phyloP scores from a whole-genome alignment of 306 rosid genomes.

The Canavalia ensiformis region DNA sequence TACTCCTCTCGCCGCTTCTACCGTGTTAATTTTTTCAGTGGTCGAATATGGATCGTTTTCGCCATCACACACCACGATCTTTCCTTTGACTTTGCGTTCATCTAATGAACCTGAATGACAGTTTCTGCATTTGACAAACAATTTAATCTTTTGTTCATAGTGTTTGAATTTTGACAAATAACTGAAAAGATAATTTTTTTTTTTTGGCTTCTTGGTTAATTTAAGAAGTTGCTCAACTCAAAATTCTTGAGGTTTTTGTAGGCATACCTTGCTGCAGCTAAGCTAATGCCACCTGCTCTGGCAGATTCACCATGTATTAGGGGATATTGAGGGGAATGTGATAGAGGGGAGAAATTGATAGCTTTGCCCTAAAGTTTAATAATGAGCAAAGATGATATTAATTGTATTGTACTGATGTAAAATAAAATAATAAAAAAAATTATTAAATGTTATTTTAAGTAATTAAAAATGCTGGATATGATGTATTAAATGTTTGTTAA shows the following conservation, averaged over 20 bases:
- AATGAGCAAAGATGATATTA: neutral
- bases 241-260: neutral
- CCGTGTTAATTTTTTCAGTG: neutral
- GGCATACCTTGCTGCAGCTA: conserved; percentile 62
- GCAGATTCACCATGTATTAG: conserved; percentile 59
- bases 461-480: too few relatives aligned
- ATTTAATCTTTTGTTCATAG: neutral
- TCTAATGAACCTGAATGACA: conserved; percentile 62
- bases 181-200: neutral
- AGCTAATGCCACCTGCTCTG: conserved; percentile 43
- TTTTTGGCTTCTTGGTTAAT: neutral
- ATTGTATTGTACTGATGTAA: neutral
- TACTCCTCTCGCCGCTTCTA: conserved; percentile 57
- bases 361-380: conserved; percentile 66
- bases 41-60: neutral
- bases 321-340: conserved; percentile 59
- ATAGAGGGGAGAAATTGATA: conserved; percentile 74
- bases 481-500: too few relatives aligned
- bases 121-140: conserved; percentile 51
- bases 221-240: neutral
- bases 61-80: conserved; percentile 70
- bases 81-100: conserved; percentile 62
- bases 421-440: neutral
- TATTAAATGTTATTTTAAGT: too few relatives aligned
- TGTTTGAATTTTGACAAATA: neutral